A percentile compares a stretch with the other conserved stretches of the same genome.
Evolutionary conservation across 2,329 filamentous ascomycete species (phyloP).

Genomic region (Alternaria incomplexa): DNA sequence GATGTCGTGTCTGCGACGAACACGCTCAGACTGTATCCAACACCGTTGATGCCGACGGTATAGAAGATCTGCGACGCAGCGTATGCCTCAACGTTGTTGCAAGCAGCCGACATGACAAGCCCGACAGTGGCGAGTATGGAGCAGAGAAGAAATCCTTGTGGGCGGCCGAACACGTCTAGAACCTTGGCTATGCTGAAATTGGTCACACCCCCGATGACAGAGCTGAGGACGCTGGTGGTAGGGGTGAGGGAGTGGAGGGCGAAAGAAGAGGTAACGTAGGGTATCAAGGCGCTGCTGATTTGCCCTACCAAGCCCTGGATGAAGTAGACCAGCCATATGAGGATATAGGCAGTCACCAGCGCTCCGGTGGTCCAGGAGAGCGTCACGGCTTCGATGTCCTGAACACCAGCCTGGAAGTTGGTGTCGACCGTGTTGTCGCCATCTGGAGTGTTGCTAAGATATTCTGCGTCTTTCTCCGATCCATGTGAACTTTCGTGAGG

Average conservation of each 20-base stretch:
- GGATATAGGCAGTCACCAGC: conserved; percentile 7
- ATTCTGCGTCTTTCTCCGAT: not conserved
- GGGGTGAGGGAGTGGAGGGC: conserved; percentile 38
- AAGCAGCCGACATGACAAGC: conserved; percentile 71
- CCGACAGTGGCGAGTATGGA: conserved; percentile 22
- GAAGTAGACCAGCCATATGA: conserved; percentile 35
- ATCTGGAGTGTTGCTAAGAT: not conserved
- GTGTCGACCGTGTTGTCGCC: not conserved
- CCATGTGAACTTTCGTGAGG: not conserved
- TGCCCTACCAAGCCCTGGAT: conserved; percentile 53
- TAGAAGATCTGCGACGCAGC: conserved; percentile 71
- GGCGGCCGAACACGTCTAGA: conserved; percentile 47
- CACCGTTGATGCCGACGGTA: conserved; percentile 7
- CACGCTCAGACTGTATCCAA: conserved; percentile 38
- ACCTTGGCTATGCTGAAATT: conserved; percentile 48
- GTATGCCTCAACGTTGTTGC: conserved; percentile 64
- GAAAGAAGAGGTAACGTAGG: conserved; percentile 48
- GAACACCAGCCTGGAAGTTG: conserved; percentile 3
- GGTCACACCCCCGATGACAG: conserved; percentile 41
- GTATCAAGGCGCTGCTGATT: conserved; percentile 43
- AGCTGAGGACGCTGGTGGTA: conserved; percentile 40
- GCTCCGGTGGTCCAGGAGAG: conserved; percentile 2
- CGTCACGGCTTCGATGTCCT: conserved; percentile 4
- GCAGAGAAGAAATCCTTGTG: conserved; percentile 42
- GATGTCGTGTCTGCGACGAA: conserved; percentile 71